Conservation (phyloP, 140 eudicot genomes). For the Oenanthe javanica region DNA sequence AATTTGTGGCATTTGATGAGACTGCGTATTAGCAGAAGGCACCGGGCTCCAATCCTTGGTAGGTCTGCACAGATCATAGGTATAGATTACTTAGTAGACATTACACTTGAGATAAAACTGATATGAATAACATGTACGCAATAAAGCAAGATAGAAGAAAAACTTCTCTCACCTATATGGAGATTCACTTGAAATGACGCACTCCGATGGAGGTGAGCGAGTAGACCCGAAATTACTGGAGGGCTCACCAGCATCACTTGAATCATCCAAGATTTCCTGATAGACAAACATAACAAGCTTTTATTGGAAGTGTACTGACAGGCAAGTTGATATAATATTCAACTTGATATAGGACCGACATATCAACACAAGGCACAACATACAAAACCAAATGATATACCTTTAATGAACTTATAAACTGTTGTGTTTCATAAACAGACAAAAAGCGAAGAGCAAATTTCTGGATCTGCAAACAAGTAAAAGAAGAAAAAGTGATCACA, state of each 20-base stretch:
- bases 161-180: conserved; percentile 26
- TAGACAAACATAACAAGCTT: conserved; percentile 11
- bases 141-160: background rate
- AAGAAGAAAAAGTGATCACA: conserved; percentile 14
- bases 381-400: conserved; percentile 17
- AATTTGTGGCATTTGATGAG: conserved; percentile 16
- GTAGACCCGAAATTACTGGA: conserved; percentile 32
- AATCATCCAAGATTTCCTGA: conserved; percentile 54
- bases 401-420: conserved; percentile 45
- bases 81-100: background rate
- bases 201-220: conserved; percentile 49
- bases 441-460: conserved; percentile 67
- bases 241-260: conserved; percentile 22
- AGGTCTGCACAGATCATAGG: conserved; percentile 35
- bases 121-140: background rate
- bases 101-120: background rate
- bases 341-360: background rate
- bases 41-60: conserved; percentile 28
- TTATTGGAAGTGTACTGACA: conserved; percentile 7
- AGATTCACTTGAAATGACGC: conserved; percentile 30
- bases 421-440: conserved; percentile 37
- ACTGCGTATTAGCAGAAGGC: conserved; percentile 28
- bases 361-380: background rate
- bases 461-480: conserved; percentile 63
- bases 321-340: background rate